These are phyloP conservation scores for Stemphylium beticola DNA, from an alignment of 2,329 filamentous ascomycete species.

Conservation along the genomic window DNA sequence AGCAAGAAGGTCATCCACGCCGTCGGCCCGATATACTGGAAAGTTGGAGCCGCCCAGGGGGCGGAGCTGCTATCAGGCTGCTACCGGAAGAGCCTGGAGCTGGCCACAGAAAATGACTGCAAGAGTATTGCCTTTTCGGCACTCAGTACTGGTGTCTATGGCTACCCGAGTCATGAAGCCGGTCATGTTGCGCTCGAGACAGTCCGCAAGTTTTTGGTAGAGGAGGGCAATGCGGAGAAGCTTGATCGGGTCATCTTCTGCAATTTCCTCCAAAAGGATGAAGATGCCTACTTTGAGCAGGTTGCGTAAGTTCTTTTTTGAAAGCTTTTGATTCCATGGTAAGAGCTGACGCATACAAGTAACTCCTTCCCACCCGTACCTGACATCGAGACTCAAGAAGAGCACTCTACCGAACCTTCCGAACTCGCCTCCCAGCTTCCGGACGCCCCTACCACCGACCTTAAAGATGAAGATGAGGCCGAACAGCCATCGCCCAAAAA, in stretches of 20 bases:
- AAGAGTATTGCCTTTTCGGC: slow-evolving; percentile 80
- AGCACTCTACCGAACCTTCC: slow-evolving; percentile 38
- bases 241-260: slow-evolving; percentile 83
- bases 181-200: slow-evolving; percentile 72
- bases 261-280: slow-evolving; percentile 80
- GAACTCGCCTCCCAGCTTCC: slow-evolving; percentile 54
- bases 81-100: slow-evolving; percentile 73
- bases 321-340: neutral
- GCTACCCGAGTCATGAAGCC: slow-evolving; percentile 78
- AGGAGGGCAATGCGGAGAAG: slow-evolving; percentile 52
- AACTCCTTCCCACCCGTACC: slow-evolving; percentile 44
- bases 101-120: slow-evolving; percentile 72
- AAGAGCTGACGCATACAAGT: slow-evolving; percentile 25
- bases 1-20: slow-evolving; percentile 84
- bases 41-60: slow-evolving; percentile 47
- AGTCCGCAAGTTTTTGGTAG: slow-evolving; percentile 62
- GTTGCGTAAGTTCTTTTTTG: slow-evolving; percentile 68
- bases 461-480: slow-evolving; percentile 51
- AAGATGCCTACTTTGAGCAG: slow-evolving; percentile 70
- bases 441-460: slow-evolving; percentile 57
- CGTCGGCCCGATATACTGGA: slow-evolving; percentile 80
- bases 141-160: slow-evolving; percentile 88
- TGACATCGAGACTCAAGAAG: slow-evolving; percentile 15
- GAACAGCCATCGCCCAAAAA: slow-evolving; percentile 52
- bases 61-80: slow-evolving; percentile 62